Conservation (phyloP, 2,329 filamentous ascomycete genomes). For the Lasiodiplodia theobromae region DNA sequence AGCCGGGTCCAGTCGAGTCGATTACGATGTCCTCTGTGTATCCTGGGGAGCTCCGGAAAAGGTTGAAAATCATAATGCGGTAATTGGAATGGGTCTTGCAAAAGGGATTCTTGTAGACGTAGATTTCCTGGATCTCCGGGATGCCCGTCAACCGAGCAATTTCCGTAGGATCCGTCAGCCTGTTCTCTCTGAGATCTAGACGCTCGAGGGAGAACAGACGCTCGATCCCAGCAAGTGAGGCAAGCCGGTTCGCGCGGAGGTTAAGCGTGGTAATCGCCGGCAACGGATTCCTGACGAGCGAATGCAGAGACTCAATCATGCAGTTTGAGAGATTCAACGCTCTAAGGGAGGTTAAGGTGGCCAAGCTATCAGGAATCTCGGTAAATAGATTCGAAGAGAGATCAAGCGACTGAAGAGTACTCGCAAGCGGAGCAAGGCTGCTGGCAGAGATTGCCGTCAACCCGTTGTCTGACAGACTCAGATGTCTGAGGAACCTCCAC, state of each 20-base stretch:
- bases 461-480: slow-evolving; percentile 90
- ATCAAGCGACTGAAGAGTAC: slow-evolving; percentile 89
- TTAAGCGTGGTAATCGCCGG: slow-evolving; percentile 95
- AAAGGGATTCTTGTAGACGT: slow-evolving; percentile 91
- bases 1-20: slow-evolving; percentile 83
- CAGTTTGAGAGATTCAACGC: slow-evolving; percentile 94
- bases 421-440: slow-evolving; percentile 81
- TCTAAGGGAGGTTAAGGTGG: slow-evolving; percentile 83
- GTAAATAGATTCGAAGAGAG: slow-evolving; percentile 91
- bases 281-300: slow-evolving; percentile 81
- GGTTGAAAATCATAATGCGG: slow-evolving; percentile 90
- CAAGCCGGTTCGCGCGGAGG: slow-evolving; percentile 84
- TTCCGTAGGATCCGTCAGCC: slow-evolving; percentile 87
- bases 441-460: slow-evolving; percentile 78
- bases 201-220: slow-evolving; percentile 87
- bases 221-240: slow-evolving; percentile 88
- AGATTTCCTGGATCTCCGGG: slow-evolving; percentile 90
- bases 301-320: slow-evolving; percentile 96
- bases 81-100: slow-evolving; percentile 85
- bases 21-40: slow-evolving; percentile 91
- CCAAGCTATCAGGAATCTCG: slow-evolving; percentile 91
- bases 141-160: slow-evolving; percentile 88
- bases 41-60: slow-evolving; percentile 89
- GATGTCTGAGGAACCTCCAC: slow-evolving; percentile 92
- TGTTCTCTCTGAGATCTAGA: slow-evolving; percentile 90